phyloP scores from a whole-genome alignment of 2,329 filamentous ascomycete species.

The Didymella pinodella region DNA sequence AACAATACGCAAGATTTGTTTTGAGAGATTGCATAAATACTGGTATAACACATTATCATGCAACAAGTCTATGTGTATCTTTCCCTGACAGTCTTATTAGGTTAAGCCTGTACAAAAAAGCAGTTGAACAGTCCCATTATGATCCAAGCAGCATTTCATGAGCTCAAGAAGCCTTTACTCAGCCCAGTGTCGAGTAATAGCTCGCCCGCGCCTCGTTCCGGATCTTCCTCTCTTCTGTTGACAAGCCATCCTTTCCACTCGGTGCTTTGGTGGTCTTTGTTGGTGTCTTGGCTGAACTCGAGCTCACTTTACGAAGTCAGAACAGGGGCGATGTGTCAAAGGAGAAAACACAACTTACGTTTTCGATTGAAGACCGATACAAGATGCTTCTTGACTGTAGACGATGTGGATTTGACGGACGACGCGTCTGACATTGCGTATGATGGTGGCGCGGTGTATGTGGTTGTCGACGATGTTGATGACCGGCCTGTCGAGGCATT shows the following conservation, averaged over 20 bases:
- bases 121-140: too few species aligned
- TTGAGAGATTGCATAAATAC: neutral
- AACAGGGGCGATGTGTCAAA: neutral
- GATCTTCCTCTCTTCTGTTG: constrained; percentile 15
- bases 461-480: constrained; percentile 4
- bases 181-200: constrained; percentile 21
- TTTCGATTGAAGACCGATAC: constrained; percentile 23
- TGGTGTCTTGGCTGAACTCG: neutral
- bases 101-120: neutral
- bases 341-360: constrained; percentile 12
- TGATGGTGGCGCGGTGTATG: constrained; percentile 17
- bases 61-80: neutral
- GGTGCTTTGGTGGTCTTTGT: constrained; percentile 6
- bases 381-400: constrained; percentile 29
- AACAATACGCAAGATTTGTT: constrained; percentile 39
- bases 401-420: constrained; percentile 22
- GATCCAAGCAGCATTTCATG: neutral
- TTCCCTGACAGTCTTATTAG: neutral
- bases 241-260: constrained; percentile 6
- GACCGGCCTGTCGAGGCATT: neutral
- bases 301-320: constrained; percentile 1
- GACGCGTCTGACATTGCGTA: constrained; percentile 22
- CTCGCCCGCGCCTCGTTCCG: constrained; percentile 23
- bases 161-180: neutral
- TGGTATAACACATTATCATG: neutral